phyloP scores from a whole-genome alignment of 148 eudicot species.

The Arbutus unedo region DNA sequence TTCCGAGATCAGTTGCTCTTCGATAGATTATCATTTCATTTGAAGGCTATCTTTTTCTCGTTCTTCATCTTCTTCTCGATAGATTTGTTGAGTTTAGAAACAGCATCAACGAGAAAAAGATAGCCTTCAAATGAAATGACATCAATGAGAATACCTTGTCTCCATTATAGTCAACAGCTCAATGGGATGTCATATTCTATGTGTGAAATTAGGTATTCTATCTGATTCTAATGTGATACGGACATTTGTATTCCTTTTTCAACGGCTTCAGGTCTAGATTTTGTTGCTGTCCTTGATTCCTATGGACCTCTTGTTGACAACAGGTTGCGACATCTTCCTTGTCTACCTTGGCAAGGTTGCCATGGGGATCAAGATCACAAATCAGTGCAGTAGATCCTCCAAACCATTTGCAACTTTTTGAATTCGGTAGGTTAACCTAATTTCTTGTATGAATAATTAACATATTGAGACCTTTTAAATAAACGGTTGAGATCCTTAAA shows the following conservation, averaged over 20 bases:
- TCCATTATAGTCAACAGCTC: neutral
- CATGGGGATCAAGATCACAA: conserved; percentile 53
- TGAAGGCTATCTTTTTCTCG: no score
- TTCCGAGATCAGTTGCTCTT: no score
- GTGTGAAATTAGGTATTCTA: no score
- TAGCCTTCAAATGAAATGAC: no score
- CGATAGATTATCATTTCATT: no score
- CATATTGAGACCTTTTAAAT: neutral
- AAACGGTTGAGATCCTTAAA: neutral
- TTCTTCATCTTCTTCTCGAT: no score
- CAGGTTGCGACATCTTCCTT: conserved; percentile 49
- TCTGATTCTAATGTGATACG: neutral
- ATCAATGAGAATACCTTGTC: neutral
- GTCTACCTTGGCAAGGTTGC: conserved; percentile 44
- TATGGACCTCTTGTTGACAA: conserved; percentile 15
- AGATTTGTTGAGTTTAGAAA: neutral
- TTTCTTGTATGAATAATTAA: neutral
- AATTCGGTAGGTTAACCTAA: conserved; percentile 38
- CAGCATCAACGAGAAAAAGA: neutral
- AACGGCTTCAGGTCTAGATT: neutral
- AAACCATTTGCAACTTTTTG: conserved; percentile 40
- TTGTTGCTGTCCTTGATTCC: neutral
- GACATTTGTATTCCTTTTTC: neutral
- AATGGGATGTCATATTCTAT: no score
- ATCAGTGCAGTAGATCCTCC: conserved; percentile 28